phyloP scores from a whole-genome alignment of 208 protist species.

The Wallacemonas collosoma region DNA sequence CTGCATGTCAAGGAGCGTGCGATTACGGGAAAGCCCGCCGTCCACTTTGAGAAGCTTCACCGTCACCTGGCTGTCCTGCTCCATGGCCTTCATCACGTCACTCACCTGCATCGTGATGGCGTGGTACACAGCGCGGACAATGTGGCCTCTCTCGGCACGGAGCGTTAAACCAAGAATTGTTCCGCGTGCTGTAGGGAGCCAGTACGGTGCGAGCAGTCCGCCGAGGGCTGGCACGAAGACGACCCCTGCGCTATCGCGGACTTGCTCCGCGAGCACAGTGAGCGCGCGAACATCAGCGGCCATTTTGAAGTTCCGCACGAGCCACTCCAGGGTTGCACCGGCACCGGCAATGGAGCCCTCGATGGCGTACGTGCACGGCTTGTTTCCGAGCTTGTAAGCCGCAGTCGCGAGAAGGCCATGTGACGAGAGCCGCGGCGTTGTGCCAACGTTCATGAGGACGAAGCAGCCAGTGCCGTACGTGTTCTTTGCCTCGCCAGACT shows the following conservation, averaged over 20 bases:
- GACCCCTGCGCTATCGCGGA: slow-evolving; percentile 76
- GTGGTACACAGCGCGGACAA: slow-evolving; percentile 88
- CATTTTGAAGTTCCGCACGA: slow-evolving; percentile 93
- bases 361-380: slow-evolving; percentile 65
- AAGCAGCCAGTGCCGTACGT: slow-evolving; percentile 99
- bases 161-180: slow-evolving; percentile 94
- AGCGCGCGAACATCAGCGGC: slow-evolving; percentile 69
- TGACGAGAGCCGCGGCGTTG: slow-evolving; percentile 67
- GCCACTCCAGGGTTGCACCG: slow-evolving; percentile 94
- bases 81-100: slow-evolving; percentile 86
- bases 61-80: slow-evolving; percentile 70
- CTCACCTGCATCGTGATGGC: slow-evolving; percentile 90
- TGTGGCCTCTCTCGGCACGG: slow-evolving; percentile 79
- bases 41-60: slow-evolving; percentile 92
- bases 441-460: slow-evolving; percentile 97
- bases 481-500: slow-evolving; percentile 93
- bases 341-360: slow-evolving; percentile 94
- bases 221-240: slow-evolving; percentile 98
- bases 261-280: slow-evolving; percentile 53
- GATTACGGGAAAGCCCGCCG: slow-evolving; percentile 93
- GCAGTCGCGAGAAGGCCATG: slow-evolving; percentile 97
- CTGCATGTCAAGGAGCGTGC: slow-evolving; percentile 95
- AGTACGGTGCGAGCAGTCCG: slow-evolving; percentile 97
- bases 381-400: slow-evolving; percentile 90
- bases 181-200: slow-evolving; percentile 94